Conservation (phyloP, 305 asterid species). For the Monarda citriodora region DNA sequence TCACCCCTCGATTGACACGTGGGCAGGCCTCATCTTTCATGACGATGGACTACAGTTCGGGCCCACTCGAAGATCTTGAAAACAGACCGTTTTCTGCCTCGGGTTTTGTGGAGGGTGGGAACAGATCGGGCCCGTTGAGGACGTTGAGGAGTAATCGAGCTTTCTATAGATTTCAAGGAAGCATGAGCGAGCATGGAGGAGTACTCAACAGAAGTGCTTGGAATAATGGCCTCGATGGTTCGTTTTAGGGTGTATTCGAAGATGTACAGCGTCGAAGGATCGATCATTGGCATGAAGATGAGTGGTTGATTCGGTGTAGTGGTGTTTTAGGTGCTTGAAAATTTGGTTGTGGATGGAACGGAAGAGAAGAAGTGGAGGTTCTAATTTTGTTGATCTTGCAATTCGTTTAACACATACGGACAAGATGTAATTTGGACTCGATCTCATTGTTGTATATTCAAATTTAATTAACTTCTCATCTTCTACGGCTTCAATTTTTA, state of each 20-base stretch:
- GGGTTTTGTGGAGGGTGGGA: constrained; percentile 39
- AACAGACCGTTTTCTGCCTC: constrained; percentile 60
- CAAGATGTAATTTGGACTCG: constrained; percentile 28
- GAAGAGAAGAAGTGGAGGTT: constrained; percentile 19
- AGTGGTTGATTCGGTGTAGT: constrained; percentile 35
- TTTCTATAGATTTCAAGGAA: constrained; percentile 74
- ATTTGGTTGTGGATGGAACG: constrained; percentile 17
- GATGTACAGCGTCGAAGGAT: constrained; percentile 66
- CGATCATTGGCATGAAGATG: constrained; percentile 40
- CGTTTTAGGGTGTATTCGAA: constrained; percentile 54
- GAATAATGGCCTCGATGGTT: constrained; percentile 63
- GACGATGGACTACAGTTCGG: constrained; percentile 95
- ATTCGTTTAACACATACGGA: constrained; percentile 37
- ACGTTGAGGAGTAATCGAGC: constrained; percentile 69
- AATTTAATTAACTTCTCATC: constrained; percentile 25
- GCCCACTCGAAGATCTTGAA: constrained; percentile 79
- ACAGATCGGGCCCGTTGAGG: constrained; percentile 93
- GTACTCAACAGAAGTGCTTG: constrained; percentile 50
- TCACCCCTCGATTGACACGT: constrained; percentile 55
- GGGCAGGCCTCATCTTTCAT: constrained; percentile 82
- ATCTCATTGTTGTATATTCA: constrained; percentile 30
- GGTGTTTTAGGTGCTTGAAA: constrained; percentile 33
- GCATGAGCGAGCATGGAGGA: constrained; percentile 87
- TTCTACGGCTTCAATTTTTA: too few relatives aligned
- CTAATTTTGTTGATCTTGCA: constrained; percentile 40